A percentile compares a stretch with the other conserved stretches of the same genome.
phyloP scores from a whole-genome alignment of 2,329 filamentous ascomycete genomes.

The Rhinocladiella mackenziei region DNA sequence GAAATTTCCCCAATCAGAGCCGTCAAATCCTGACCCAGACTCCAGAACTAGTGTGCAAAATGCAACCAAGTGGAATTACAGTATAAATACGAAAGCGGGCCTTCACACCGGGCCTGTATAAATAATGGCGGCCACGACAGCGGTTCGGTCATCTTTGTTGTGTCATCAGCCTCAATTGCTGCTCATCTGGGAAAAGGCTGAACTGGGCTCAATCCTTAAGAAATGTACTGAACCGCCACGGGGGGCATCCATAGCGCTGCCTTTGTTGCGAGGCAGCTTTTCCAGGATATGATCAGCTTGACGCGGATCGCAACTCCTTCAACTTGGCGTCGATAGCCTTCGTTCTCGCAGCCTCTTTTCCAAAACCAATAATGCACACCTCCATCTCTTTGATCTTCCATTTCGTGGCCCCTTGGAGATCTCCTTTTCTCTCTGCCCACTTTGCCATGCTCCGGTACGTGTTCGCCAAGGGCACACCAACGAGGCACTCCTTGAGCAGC shows the following conservation, averaged over 20 bases:
- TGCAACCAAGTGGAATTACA: too few species aligned
- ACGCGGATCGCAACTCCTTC: conserved; percentile 1
- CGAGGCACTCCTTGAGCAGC: conserved; percentile 23
- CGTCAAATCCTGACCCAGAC: too few species aligned
- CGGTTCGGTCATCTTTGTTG: too few species aligned
- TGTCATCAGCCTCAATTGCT: background rate
- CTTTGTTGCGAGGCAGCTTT: too few species aligned
- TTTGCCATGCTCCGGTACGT: conserved; percentile 24
- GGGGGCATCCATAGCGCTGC: background rate
- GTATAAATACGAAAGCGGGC: too few species aligned
- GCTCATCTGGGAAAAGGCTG: background rate
- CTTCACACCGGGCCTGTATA: too few species aligned
- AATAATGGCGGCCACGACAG: too few species aligned
- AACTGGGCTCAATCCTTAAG: background rate
- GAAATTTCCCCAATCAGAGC: too few species aligned
- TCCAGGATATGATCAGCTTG: too few species aligned
- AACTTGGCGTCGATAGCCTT: conserved; percentile 14
- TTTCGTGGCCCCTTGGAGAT: conserved; percentile 1
- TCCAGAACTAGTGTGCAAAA: too few species aligned
- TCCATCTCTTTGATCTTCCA: conserved; percentile 22
- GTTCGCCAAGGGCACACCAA: conserved; percentile 22
- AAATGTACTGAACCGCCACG: background rate
- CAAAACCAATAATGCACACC: conserved; percentile 16
- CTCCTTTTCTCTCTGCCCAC: conserved; percentile 19
- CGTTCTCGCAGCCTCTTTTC: conserved; percentile 11